Evolutionary conservation across 768 basidiomycete genomes (phyloP).

Genomic region (Podaxis rugospora): DNA sequence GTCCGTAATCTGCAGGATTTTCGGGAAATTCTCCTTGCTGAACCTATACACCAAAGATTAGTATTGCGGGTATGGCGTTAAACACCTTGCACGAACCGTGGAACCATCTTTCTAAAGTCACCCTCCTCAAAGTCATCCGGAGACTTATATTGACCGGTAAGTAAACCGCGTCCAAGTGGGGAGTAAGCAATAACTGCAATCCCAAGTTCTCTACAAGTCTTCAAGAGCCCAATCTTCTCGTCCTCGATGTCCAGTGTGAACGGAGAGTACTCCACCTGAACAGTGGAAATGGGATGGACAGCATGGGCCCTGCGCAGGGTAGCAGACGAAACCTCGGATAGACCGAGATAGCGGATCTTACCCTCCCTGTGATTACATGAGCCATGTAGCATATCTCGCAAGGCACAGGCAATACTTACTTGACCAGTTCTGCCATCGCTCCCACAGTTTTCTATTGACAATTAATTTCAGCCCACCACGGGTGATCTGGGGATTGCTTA

Average conservation of each 20-base stretch:
- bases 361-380: slow-evolving; percentile 24
- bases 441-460: slow-evolving; percentile 31
- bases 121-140: slow-evolving; percentile 32
- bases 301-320: slow-evolving; percentile 47
- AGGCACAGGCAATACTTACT: slow-evolving; percentile 24
- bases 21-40: slow-evolving; percentile 40
- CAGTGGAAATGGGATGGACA: slow-evolving; percentile 44
- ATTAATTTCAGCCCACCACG: neutral
- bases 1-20: slow-evolving; percentile 38
- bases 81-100: slow-evolving; percentile 28
- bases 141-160: slow-evolving; percentile 40
- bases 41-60: slow-evolving; percentile 13
- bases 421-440: slow-evolving; percentile 49
- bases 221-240: slow-evolving; percentile 33
- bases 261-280: slow-evolving; percentile 50
- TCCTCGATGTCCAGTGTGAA: slow-evolving; percentile 46
- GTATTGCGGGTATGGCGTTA: neutral
- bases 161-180: slow-evolving; percentile 48
- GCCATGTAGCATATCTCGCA: neutral
- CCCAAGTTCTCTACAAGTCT: slow-evolving; percentile 44
- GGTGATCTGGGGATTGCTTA: slow-evolving; percentile 12
- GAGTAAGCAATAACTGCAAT: slow-evolving; percentile 47
- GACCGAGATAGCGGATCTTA: slow-evolving; percentile 45
- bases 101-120: slow-evolving; percentile 35
- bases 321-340: slow-evolving; percentile 44